Percentiles rank a stretch among this genome's conserved stretches.
Evolutionary conservation across 2,329 filamentous ascomycete species (phyloP).

Genomic region (Fusarium palustre): DNA sequence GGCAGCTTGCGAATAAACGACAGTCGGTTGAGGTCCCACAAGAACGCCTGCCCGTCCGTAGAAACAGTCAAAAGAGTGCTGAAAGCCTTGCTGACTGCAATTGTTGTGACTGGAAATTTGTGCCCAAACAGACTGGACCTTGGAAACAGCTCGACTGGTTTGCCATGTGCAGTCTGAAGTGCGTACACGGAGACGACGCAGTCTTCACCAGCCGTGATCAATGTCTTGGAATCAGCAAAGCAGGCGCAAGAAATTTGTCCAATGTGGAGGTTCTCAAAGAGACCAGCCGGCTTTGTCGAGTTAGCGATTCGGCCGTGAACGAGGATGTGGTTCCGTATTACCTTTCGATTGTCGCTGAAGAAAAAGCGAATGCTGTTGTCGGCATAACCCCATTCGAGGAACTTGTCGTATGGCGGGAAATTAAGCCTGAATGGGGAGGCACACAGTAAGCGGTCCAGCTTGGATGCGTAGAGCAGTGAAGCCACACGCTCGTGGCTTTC

Average conservation of each 20-base stretch:
- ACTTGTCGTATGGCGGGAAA: slow-evolving; percentile 91
- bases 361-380: slow-evolving; percentile 95
- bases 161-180: slow-evolving; percentile 71
- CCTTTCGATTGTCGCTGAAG: slow-evolving; percentile 82
- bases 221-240: slow-evolving; percentile 89
- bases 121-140: slow-evolving; percentile 90
- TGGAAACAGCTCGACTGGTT: slow-evolving; percentile 81
- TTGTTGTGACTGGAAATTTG: slow-evolving; percentile 81
- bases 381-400: slow-evolving; percentile 94
- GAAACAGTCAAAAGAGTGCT: slow-evolving; percentile 88
- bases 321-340: slow-evolving; percentile 47
- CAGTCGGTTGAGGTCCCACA: slow-evolving; percentile 94
- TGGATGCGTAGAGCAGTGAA: slow-evolving; percentile 80
- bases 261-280: slow-evolving; percentile 94
- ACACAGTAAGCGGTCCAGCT: slow-evolving; percentile 84
- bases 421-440: slow-evolving; percentile 88
- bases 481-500: slow-evolving; percentile 82
- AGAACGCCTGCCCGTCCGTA: slow-evolving; percentile 81
- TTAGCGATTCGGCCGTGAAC: slow-evolving; percentile 44
- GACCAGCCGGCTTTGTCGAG: slow-evolving; percentile 70
- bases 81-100: slow-evolving; percentile 89
- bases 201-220: slow-evolving; percentile 92
- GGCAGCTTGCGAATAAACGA: slow-evolving; percentile 85
- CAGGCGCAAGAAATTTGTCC: slow-evolving; percentile 86
- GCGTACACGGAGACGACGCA: slow-evolving; percentile 90